Conservation (phyloP, 1,284 basidiomycete species). For the Somion occarium region DNA sequence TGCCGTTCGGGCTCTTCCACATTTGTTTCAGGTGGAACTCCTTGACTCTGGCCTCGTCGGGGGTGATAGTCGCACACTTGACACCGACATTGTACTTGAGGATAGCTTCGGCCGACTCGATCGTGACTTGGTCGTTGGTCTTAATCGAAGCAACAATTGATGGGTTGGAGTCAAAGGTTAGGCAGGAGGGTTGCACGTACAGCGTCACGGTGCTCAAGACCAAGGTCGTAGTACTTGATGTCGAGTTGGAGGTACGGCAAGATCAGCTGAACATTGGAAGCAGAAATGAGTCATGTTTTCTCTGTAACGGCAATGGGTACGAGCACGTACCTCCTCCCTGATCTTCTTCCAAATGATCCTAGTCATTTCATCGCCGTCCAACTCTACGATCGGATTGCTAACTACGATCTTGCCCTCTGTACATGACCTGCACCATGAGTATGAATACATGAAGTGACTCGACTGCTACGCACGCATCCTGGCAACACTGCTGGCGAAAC, state of each 20-base stretch:
- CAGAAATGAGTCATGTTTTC: conserved; percentile 1
- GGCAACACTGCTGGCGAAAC: conserved; percentile 25
- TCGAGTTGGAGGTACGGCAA: conserved; percentile 93
- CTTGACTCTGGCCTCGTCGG: conserved; percentile 91
- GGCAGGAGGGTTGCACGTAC: conserved; percentile 47
- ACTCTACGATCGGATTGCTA: conserved; percentile 90
- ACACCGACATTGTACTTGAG: conserved; percentile 88
- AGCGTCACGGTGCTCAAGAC: conserved; percentile 87
- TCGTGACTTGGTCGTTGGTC: conserved; percentile 93
- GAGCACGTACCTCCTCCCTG: conserved; percentile 74
- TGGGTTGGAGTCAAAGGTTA: too few relatives aligned
- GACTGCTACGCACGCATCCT: conserved; percentile 26
- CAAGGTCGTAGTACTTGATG: conserved; percentile 98
- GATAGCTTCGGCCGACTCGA: conserved; percentile 92
- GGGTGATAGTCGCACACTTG: conserved; percentile 98
- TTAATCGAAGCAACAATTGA: conserved; percentile 24
- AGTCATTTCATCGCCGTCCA: conserved; percentile 97
- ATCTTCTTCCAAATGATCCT: conserved; percentile 99
- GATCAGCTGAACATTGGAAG: conserved; percentile 61
- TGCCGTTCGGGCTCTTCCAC: conserved; percentile 96
- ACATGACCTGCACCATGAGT: conserved; percentile 1
- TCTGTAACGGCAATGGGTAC: neutral
- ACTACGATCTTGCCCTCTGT: conserved; percentile 71
- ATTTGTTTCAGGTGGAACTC: conserved; percentile 98
- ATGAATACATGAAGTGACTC: neutral